phyloP scores from a whole-genome alignment of 805 yeast species.

The Candida parachauliodes region DNA sequence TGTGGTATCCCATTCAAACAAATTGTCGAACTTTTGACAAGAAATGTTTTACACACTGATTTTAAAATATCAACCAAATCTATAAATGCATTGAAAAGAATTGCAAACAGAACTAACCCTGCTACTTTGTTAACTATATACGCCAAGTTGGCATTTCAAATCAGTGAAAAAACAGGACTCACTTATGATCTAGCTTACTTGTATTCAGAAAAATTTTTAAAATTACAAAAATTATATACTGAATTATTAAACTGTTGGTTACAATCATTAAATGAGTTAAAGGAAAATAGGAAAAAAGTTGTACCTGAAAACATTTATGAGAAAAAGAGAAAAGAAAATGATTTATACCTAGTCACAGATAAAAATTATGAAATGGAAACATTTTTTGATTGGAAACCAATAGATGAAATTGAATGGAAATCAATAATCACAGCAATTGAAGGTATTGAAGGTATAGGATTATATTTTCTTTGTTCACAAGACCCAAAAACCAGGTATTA shows the following conservation, averaged over 20 bases:
- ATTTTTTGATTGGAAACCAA: slow-evolving; percentile 7
- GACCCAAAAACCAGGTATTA: slow-evolving; percentile 70
- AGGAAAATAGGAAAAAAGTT: slow-evolving; percentile 15
- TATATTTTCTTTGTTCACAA: slow-evolving; percentile 87
- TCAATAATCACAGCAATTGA: slow-evolving; percentile 81
- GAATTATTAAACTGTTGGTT: slow-evolving; percentile 84
- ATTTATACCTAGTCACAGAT: slow-evolving; percentile 43
- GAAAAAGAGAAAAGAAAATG: slow-evolving; percentile 23
- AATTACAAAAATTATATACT: slow-evolving; percentile 64
- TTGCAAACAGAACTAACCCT: slow-evolving; percentile 70
- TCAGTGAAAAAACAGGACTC: slow-evolving; percentile 58
- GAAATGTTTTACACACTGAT: slow-evolving; percentile 71
- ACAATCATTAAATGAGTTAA: slow-evolving; percentile 47
- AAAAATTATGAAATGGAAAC: slow-evolving; percentile 32
- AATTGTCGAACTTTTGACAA: slow-evolving; percentile 69
- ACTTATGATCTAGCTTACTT: slow-evolving; percentile 55
- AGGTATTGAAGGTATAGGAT: slow-evolving; percentile 93
- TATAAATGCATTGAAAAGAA: slow-evolving; percentile 54
- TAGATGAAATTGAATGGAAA: slow-evolving; percentile 72
- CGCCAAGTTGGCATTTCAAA: slow-evolving; percentile 75
- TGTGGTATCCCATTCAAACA: slow-evolving; percentile 54
- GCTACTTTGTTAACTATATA: slow-evolving; percentile 66
- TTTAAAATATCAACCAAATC: slow-evolving; percentile 62
- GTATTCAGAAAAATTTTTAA: slow-evolving; percentile 58
- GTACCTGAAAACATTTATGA: slow-evolving; percentile 5